A percentile compares a stretch with the other conserved stretches of the same genome.
These are phyloP conservation scores for Elaeis oleifera DNA, from an alignment of 202 grass and related monocot genomes.

Conservation along the genomic window DNA sequence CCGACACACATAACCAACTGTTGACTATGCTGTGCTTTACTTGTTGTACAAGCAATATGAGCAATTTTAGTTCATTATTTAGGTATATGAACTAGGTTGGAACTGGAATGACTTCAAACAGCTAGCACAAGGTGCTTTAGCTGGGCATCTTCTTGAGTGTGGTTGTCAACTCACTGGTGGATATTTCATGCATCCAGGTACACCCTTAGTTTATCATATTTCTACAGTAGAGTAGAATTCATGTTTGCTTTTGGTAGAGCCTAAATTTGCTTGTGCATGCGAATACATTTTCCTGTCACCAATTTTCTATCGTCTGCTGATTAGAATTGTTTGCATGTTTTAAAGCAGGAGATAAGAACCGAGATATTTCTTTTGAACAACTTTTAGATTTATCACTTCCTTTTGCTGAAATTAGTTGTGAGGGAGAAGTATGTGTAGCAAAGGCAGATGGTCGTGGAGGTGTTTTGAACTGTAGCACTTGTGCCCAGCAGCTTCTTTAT, in stretches of 20 bases:
- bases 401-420: constrained; percentile 68
- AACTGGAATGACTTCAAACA: constrained; percentile 55
- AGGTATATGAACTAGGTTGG: constrained; percentile 97
- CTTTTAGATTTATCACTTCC: constrained; percentile 86
- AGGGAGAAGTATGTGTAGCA: constrained; percentile 65
- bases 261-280: too few relatives aligned
- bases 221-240: not conserved
- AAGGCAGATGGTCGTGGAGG: constrained; percentile 73
- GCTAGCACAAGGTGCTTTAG: constrained; percentile 75
- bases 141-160: constrained; percentile 89
- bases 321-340: constrained; percentile 23
- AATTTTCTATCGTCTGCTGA: constrained; percentile 16
- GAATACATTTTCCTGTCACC: too few relatives aligned
- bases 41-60: too few relatives aligned
- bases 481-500: constrained; percentile 89
- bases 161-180: constrained; percentile 97
- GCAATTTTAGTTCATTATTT: constrained; percentile 26
- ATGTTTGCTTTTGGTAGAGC: too few relatives aligned
- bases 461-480: constrained; percentile 54
- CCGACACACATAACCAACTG: too few relatives aligned
- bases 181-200: constrained; percentile 98
- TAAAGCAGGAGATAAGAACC: constrained; percentile 67
- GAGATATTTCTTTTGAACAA: constrained; percentile 67
- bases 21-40: too few relatives aligned
- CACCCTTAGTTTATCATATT: constrained; percentile 30